A percentile compares a stretch with the other conserved stretches of the same genome.
These are phyloP conservation scores for Pseudocercospora musae DNA, from an alignment of 2,329 filamentous ascomycete genomes.

Conservation along the genomic window DNA sequence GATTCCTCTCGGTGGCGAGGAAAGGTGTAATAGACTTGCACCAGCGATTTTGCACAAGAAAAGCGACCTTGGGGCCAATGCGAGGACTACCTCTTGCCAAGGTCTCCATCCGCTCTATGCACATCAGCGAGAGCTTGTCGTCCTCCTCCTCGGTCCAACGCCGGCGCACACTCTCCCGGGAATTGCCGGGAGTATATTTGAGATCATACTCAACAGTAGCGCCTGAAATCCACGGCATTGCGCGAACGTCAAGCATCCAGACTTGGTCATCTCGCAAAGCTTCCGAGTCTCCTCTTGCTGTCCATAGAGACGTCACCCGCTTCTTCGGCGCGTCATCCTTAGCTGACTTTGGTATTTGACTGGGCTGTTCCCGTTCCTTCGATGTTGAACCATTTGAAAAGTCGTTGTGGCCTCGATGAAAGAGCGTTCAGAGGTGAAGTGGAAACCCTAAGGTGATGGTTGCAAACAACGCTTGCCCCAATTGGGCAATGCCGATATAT, in stretches of 20 bases:
- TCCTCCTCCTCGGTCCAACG: neutral
- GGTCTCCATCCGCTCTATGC: neutral
- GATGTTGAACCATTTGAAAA: neutral
- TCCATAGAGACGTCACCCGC: neutral
- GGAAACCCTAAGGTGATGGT: neutral
- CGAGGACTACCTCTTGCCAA: neutral
- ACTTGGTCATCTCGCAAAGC: neutral
- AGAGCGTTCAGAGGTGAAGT: neutral
- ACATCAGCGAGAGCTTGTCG: neutral
- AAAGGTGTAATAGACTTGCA: neutral
- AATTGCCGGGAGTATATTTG: neutral
- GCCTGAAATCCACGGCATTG: neutral
- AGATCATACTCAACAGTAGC: neutral
- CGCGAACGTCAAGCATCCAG: neutral
- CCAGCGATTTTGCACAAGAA: neutral
- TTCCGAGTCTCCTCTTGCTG: neutral
- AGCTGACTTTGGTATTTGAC: neutral
- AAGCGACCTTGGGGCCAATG: neutral
- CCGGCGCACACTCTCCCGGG: neutral
- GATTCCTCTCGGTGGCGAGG: neutral
- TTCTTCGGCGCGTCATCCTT: neutral
- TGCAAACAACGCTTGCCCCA: neutral
- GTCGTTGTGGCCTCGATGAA: neutral
- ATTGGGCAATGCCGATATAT: neutral
- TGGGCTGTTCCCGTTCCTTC: neutral